phyloP scores from a whole-genome alignment of 2,329 filamentous ascomycete genomes.

The Blumeriella jaapii region DNA sequence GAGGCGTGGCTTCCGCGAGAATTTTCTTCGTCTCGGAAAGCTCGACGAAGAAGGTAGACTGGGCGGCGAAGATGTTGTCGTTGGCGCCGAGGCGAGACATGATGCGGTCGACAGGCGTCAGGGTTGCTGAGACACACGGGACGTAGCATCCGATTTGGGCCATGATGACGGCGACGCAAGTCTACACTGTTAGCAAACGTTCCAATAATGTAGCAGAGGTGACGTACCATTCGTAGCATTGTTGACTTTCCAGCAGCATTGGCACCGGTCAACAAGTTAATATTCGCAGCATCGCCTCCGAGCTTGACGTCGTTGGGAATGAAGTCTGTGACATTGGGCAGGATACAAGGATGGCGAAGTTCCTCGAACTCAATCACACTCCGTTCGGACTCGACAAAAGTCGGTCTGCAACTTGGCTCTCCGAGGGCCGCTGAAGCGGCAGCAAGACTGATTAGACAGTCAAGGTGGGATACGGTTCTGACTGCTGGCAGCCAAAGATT shows the following conservation, averaged over 20 bases:
- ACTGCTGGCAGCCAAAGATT: slow-evolving; percentile 79
- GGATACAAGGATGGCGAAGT: slow-evolving; percentile 89
- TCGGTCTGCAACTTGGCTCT: slow-evolving; percentile 75
- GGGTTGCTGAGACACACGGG: slow-evolving; percentile 65
- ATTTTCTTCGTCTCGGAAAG: slow-evolving; percentile 98
- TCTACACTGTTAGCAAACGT: slow-evolving; percentile 37
- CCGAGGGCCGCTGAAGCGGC: slow-evolving; percentile 78
- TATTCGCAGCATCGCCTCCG: slow-evolving; percentile 69
- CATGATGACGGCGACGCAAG: slow-evolving; percentile 93
- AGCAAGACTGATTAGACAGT: slow-evolving; percentile 87
- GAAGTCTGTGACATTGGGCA: slow-evolving; percentile 80
- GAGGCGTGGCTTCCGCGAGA: slow-evolving; percentile 80
- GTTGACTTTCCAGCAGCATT: slow-evolving; percentile 98
- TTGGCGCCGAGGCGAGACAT: slow-evolving; percentile 97
- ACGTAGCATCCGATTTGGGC: slow-evolving; percentile 93
- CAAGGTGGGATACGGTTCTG: slow-evolving; percentile 79
- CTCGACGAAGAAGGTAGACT: slow-evolving; percentile 97
- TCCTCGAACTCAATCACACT: slow-evolving; percentile 87
- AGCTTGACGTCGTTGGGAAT: slow-evolving; percentile 91
- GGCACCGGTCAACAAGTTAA: slow-evolving; percentile 85
- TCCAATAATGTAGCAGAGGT: neutral
- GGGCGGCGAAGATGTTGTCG: slow-evolving; percentile 96
- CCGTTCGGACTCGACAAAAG: slow-evolving; percentile 75
- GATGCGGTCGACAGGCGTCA: slow-evolving; percentile 91
- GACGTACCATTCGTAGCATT: slow-evolving; percentile 75